Evolutionary conservation across 2,329 filamentous ascomycete genomes (phyloP), one percentile per base, ranked within the genome.

Genomic region (Stagonosporopsis cucurbitacearum): DNA sequence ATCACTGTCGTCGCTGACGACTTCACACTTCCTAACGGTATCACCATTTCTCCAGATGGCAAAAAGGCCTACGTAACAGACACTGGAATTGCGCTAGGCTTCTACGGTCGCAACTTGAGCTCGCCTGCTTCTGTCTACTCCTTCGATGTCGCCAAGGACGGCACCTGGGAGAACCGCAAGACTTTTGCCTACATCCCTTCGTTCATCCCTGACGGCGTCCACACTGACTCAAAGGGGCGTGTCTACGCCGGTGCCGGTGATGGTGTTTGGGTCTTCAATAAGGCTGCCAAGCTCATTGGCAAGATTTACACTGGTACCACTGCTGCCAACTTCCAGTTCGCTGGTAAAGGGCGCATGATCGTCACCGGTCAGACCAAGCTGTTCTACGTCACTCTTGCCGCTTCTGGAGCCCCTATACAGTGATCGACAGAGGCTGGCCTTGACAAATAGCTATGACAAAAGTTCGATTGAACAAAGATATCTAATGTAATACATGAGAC

Each of bases 231-330:
- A 11, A 72, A 80, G 12, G 85, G 85, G 1, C 84, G 86, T 47
- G 78, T 88, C 2, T 87, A 80, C 59, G 73, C 77, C 35, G 80
- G 78, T 0, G 81, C 79, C 52, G 77, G 74, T 3, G 81, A 81
- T 52, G 81, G 81, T 11, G 69, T 84, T n/a, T 79, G 82, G 57
- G 74, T 84, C 2, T 84, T 78, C 76, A 80, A 72, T 41, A 57
- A 75, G 1, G 77, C 72, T 3, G 81, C 81, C 4, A 71, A 70
- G 20, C 70, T 81, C 0, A 73, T 83, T 28, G 81, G 81, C 25
- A 67, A 67, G 45, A 65, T 67, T 47, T 66, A 65, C 23, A 66
- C 65, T 4, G 64, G 60, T 22, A 59, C 54, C n/a, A 48, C 40
- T 19, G 65, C 60, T 17, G 65, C 65, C 11, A 67, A 67, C 52